Evolutionary conservation across 768 basidiomycete species (phyloP).

Genomic region (Porphyrellus cyaneotinctus): DNA sequence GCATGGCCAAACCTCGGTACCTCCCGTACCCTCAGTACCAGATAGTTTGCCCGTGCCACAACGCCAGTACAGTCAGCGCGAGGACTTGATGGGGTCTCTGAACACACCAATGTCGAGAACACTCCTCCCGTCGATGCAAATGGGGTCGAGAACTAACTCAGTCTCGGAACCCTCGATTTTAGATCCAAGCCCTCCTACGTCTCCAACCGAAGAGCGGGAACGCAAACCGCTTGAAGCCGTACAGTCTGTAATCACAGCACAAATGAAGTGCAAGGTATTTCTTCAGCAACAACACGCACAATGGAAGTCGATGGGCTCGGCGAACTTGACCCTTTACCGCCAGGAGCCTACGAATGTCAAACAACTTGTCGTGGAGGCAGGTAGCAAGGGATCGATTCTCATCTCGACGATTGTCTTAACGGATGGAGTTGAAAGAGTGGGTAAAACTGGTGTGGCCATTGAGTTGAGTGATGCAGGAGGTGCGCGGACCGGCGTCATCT

Average conservation of each 20-base stretch:
- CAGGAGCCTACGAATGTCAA: constrained; percentile 87
- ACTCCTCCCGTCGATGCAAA: constrained; percentile 60
- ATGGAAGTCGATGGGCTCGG: constrained; percentile 93
- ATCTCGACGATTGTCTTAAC: constrained; percentile 95
- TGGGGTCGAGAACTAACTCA: constrained; percentile 49
- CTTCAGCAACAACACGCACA: constrained; percentile 93
- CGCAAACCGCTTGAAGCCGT: constrained; percentile 58
- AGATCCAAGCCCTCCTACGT: constrained; percentile 80
- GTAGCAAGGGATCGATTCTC: constrained; percentile 68
- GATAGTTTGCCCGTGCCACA: constrained; percentile 32
- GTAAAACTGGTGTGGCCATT: constrained; percentile 95
- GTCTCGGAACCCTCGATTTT: constrained; percentile 50
- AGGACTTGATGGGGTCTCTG: constrained; percentile 16
- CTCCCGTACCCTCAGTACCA: constrained; percentile 39
- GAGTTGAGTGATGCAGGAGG: constrained; percentile 86
- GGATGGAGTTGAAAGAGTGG: constrained; percentile 97
- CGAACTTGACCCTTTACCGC: constrained; percentile 81
- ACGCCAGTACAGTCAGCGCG: constrained; percentile 18
- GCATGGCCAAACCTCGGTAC: constrained; percentile 31
- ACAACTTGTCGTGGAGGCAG: constrained; percentile 92
- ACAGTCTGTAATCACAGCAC: constrained; percentile 72
- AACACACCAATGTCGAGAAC: constrained; percentile 45
- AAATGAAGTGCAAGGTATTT: constrained; percentile 99
- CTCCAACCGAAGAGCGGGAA: constrained; percentile 64
- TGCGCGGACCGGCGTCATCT: constrained; percentile 87